These are phyloP conservation scores for Crithidia bombi DNA, from an alignment of 208 protist genomes.

Conservation along the genomic window DNA sequence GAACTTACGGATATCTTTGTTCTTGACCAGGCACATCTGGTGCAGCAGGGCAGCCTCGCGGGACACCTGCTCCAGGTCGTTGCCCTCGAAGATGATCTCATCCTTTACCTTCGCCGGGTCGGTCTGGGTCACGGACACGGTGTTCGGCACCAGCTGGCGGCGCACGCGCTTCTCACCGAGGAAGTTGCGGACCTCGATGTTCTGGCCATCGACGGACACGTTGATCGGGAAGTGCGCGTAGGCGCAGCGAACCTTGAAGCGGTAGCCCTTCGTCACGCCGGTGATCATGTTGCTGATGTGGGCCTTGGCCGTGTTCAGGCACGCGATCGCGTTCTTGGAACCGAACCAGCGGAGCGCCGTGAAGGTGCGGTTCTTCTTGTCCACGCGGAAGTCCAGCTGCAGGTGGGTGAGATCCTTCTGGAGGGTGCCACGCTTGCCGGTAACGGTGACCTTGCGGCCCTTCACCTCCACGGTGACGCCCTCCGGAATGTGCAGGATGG, in stretches of 20 bases:
- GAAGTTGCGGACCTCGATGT: slow-evolving; percentile 99
- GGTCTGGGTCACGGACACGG: slow-evolving; percentile 88
- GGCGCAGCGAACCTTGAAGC: slow-evolving; percentile 99
- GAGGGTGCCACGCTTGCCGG: slow-evolving; percentile 96
- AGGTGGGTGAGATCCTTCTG: slow-evolving; percentile 93
- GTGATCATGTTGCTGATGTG: slow-evolving; percentile 99
- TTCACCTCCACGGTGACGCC: slow-evolving; percentile 66
- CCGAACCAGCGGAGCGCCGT: slow-evolving; percentile 96
- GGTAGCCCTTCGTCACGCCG: slow-evolving; percentile 99
- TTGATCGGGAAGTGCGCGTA: slow-evolving; percentile 99
- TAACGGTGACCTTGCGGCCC: slow-evolving; percentile 91
- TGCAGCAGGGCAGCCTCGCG: slow-evolving; percentile 96
- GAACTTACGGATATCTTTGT: slow-evolving; percentile 99
- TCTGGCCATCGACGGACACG: slow-evolving; percentile 91
- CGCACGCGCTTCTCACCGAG: slow-evolving; percentile 98
- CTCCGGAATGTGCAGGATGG: slow-evolving; percentile 70
- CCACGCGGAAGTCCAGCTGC: slow-evolving; percentile 88
- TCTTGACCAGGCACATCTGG: slow-evolving; percentile 94
- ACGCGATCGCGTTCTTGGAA: slow-evolving; percentile 93
- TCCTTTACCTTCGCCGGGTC: slow-evolving; percentile 96
- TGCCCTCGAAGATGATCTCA: slow-evolving; percentile 97
- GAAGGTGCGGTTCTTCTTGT: slow-evolving; percentile 67
- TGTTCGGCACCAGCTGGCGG: slow-evolving; percentile 85
- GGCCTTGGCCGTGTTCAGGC: slow-evolving; percentile 95
- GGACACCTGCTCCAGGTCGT: slow-evolving; percentile 94